Evolutionary conservation across 352 stramenopile genomes (phyloP).

Genomic region (Salisapilia sapeloensis): DNA sequence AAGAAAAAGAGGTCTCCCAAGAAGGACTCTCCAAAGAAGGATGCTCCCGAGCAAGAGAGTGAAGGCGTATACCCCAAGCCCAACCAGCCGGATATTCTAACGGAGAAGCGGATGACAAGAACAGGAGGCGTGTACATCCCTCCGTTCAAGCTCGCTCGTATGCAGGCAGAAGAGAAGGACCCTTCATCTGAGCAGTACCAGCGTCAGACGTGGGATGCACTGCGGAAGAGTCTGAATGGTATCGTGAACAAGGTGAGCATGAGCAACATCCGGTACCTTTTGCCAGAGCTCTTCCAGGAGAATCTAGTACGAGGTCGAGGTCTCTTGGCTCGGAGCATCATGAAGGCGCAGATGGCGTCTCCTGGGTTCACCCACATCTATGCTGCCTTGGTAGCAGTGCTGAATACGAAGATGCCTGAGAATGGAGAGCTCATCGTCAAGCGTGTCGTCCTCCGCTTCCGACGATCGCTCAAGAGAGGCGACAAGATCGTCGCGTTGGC

Average conservation of each 20-base stretch:
- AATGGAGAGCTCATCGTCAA: slow-evolving; percentile 91
- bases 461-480: slow-evolving; percentile 89
- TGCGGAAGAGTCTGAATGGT: slow-evolving; percentile 96
- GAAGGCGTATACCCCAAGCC: background rate
- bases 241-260: slow-evolving; percentile 96
- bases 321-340: slow-evolving; percentile 86
- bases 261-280: slow-evolving; percentile 90
- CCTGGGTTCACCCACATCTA: slow-evolving; percentile 96
- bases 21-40: slow-evolving; percentile 1
- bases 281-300: slow-evolving; percentile 93
- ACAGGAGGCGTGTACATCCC: slow-evolving; percentile 87
- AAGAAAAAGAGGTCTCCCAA: background rate
- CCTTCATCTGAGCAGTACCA: slow-evolving; percentile 70
- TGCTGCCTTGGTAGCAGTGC: slow-evolving; percentile 91
- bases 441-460: slow-evolving; percentile 90
- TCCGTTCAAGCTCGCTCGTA: slow-evolving; percentile 83
- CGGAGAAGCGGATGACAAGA: slow-evolving; percentile 20
- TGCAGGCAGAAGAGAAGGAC: slow-evolving; percentile 33
- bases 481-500: slow-evolving; percentile 93
- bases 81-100: slow-evolving; percentile 14
- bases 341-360: slow-evolving; percentile 93
- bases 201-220: slow-evolving; percentile 88
- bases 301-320: slow-evolving; percentile 95
- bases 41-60: slow-evolving; percentile 3
- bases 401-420: slow-evolving; percentile 99